These are phyloP conservation scores for Niveomyces coronatus DNA, from an alignment of 2,329 filamentous ascomycete genomes.

Conservation along the genomic window DNA sequence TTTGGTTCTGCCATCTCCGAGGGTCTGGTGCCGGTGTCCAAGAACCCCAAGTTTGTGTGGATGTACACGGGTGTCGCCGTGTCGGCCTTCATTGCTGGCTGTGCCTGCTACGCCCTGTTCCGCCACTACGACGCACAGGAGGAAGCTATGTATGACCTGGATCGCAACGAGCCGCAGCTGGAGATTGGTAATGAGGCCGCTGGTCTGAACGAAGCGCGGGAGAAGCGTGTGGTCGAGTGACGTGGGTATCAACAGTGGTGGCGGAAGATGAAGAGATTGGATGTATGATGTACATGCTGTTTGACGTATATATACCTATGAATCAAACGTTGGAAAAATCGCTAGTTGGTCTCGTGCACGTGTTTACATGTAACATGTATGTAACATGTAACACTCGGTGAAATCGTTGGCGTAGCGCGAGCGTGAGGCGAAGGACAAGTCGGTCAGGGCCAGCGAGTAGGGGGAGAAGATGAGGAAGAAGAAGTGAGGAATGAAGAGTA, in stretches of 20 bases:
- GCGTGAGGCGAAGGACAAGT: too few relatives aligned
- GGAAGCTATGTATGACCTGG: constrained; percentile 29
- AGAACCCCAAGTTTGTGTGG: constrained; percentile 56
- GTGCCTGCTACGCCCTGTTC: constrained; percentile 39
- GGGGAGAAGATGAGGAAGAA: too few relatives aligned
- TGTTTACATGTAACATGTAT: too few relatives aligned
- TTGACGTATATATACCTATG: constrained; percentile 8
- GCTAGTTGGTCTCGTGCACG: too few relatives aligned
- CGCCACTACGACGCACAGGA: constrained; percentile 28
- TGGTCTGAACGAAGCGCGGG: constrained; percentile 2
- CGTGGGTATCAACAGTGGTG: neutral
- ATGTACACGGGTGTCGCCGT: constrained; percentile 51
- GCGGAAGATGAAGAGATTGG: neutral
- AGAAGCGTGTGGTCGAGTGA: constrained; percentile 4
- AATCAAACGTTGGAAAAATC: too few relatives aligned
- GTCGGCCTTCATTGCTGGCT: constrained; percentile 36
- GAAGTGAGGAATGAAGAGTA: too few relatives aligned
- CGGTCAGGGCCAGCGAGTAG: too few relatives aligned
- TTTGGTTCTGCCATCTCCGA: constrained; percentile 50
- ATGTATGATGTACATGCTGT: constrained; percentile 3
- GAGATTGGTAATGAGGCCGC: constrained; percentile 5
- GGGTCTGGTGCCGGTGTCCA: constrained; percentile 47
- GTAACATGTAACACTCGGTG: too few relatives aligned
- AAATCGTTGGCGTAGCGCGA: too few relatives aligned
- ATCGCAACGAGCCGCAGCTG: constrained; percentile 22